Conservation (phyloP, 1,139 yeast species). For the Suhomyces terraborum region DNA sequence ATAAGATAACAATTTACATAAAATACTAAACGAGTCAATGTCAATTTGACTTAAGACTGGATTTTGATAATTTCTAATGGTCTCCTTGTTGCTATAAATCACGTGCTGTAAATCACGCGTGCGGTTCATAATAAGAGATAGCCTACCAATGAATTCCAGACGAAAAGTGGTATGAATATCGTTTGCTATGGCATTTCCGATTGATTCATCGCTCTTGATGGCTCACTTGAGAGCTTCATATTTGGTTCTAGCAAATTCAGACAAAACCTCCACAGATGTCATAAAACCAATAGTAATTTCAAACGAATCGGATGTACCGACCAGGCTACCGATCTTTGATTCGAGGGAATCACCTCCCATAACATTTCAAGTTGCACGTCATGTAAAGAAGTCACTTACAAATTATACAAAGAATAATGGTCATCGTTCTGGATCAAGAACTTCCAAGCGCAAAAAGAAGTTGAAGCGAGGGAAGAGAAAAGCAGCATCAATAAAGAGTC, state of each 20-base stretch:
- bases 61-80: no score
- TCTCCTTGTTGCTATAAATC: no score
- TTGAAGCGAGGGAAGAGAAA: not conserved
- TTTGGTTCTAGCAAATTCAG: slow-evolving; percentile 29
- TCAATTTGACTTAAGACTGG: no score
- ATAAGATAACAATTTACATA: no score
- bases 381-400: slow-evolving; percentile 18
- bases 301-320: not conserved
- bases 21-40: no score
- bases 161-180: not conserved
- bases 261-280: slow-evolving; percentile 27
- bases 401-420: not conserved
- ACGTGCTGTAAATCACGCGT: not conserved
- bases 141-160: not conserved
- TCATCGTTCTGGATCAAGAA: not conserved
- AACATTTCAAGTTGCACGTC: slow-evolving; percentile 30
- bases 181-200: slow-evolving; percentile 38
- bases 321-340: slow-evolving; percentile 5
- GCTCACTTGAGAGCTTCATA: slow-evolving; percentile 37
- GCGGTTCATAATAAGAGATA: not conserved
- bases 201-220: slow-evolving; percentile 33
- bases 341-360: slow-evolving; percentile 41
- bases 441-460: not conserved
- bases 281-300: slow-evolving; percentile 23
- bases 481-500: not conserved